phyloP scores from a whole-genome alignment of 306 rosid genomes.

The Inga laurina region DNA sequence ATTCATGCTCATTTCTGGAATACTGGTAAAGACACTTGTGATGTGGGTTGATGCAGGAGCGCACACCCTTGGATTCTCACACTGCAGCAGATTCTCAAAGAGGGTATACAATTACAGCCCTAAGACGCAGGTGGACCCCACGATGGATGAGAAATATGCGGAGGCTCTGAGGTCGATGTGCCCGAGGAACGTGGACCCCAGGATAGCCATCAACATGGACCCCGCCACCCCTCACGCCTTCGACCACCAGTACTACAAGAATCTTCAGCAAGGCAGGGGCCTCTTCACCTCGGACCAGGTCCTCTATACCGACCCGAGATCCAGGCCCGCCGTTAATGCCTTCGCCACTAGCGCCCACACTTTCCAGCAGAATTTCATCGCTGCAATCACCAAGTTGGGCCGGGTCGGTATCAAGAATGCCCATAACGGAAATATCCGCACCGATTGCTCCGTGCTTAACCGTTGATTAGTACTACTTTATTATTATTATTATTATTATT shows the following conservation, averaged over 20 bases:
- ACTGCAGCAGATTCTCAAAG: conserved; percentile 53
- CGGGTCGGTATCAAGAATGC: conserved; percentile 71
- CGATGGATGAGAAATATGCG: conserved; percentile 46
- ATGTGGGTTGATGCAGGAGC: conserved; percentile 47
- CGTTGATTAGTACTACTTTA: background rate
- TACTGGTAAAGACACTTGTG: too few relatives aligned
- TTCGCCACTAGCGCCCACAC: conserved; percentile 44
- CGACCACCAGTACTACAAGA: conserved; percentile 62
- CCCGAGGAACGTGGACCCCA: conserved; percentile 60
- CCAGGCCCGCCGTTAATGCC: conserved; percentile 43
- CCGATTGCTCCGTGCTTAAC: conserved; percentile 50
- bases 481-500: background rate
- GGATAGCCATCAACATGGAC: conserved; percentile 81
- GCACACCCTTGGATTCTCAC: conserved; percentile 83
- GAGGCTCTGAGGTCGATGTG: conserved; percentile 50
- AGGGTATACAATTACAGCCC: conserved; percentile 53
- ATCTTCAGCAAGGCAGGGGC: conserved; percentile 63
- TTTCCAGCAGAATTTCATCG: conserved; percentile 50
- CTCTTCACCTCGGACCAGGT: conserved; percentile 72
- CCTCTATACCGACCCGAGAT: conserved; percentile 54
- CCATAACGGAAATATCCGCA: conserved; percentile 63
- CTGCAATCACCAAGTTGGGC: conserved; percentile 71
- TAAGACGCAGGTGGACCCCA: conserved; percentile 46
- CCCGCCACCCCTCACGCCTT: conserved; percentile 63
- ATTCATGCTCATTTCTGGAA: too few relatives aligned